Conservation (phyloP, 306 rosid species). For the Argentina anserina region DNA sequence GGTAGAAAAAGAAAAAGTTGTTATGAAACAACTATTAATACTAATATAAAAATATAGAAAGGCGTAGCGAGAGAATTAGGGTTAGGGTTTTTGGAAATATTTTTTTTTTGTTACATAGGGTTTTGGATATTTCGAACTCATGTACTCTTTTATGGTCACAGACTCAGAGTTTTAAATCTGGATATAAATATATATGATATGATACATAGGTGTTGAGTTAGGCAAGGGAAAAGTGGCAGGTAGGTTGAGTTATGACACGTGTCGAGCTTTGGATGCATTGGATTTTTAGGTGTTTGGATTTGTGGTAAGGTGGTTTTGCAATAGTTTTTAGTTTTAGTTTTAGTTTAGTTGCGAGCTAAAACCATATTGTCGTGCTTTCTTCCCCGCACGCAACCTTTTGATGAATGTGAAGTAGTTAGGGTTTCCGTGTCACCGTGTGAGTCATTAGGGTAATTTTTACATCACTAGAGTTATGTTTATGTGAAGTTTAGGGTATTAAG, state of each 20-base stretch:
- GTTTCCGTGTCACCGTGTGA: too few relatives aligned
- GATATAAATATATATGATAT: neutral
- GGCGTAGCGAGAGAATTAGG: constrained; percentile 2
- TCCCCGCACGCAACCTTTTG: constrained; percentile 42
- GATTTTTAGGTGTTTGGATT: neutral
- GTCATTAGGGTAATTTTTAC: neutral
- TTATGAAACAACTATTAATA: neutral
- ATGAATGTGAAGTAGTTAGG: constrained; percentile 14
- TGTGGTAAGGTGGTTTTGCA: constrained; percentile 14
- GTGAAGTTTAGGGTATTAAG: neutral
- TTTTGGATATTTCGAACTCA: constrained; percentile 6
- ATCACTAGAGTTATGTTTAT: neutral
- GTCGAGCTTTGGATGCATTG: neutral
- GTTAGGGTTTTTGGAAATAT: constrained; percentile 17
- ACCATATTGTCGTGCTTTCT: constrained; percentile 25
- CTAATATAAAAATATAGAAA: neutral
- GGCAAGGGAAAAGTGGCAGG: constrained; percentile 29
- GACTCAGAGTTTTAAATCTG: neutral
- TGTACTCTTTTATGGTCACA: neutral
- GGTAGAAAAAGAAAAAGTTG: neutral
- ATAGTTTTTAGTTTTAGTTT: constrained; percentile 5
- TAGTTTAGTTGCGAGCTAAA: constrained; percentile 27
- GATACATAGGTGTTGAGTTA: constrained; percentile 32
- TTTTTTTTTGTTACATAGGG: too few relatives aligned
- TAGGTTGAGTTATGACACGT: constrained; percentile 31